phyloP scores from a whole-genome alignment of 2,329 filamentous ascomycete genomes.

The Colletotrichum tofieldiae region DNA sequence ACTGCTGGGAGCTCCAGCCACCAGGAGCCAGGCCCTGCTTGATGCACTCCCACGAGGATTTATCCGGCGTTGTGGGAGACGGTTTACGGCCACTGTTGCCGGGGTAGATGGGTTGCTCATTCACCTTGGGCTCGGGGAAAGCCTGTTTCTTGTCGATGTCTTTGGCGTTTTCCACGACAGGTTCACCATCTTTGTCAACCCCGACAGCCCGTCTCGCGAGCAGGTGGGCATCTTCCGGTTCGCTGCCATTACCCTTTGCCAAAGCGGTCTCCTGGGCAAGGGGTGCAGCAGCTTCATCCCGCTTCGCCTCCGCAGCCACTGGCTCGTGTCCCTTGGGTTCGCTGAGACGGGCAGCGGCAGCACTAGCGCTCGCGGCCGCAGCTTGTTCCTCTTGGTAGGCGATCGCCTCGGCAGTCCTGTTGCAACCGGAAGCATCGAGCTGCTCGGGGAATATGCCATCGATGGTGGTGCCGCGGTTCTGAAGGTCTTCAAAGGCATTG shows the following conservation, averaged over 20 bases:
- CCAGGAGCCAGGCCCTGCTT: slow-evolving; percentile 71
- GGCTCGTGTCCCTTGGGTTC: slow-evolving; percentile 49
- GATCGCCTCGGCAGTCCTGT: slow-evolving; percentile 63
- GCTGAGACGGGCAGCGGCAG: slow-evolving; percentile 12
- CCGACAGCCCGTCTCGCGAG: slow-evolving; percentile 16
- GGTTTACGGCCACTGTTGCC: slow-evolving; percentile 30
- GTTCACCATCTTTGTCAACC: slow-evolving; percentile 52
- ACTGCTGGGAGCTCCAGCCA: slow-evolving; percentile 62
- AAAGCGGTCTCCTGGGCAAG: slow-evolving; percentile 20
- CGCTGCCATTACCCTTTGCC: slow-evolving; percentile 16
- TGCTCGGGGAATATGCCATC: slow-evolving; percentile 86
- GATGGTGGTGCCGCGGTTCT: slow-evolving; percentile 77
- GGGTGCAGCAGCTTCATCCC: slow-evolving; percentile 7
- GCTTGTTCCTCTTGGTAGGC: slow-evolving; percentile 52
- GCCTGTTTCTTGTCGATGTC: slow-evolving; percentile 23
- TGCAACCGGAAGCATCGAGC: slow-evolving; percentile 86
- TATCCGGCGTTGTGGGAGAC: slow-evolving; percentile 33
- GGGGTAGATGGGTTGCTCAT: slow-evolving; percentile 27
- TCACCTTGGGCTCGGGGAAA: slow-evolving; percentile 23
- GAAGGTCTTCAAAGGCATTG: slow-evolving; percentile 82
- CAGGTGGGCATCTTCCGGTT: slow-evolving; percentile 17
- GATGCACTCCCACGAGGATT: slow-evolving; percentile 58
- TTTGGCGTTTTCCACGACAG: slow-evolving; percentile 35
- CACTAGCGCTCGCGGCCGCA: slow-evolving; percentile 49
- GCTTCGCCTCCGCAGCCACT: slow-evolving; percentile 21